Percentiles rank a stretch among this genome's conserved stretches.
Evolutionary conservation across 768 basidiomycete genomes (phyloP).

Genomic region (Leccinum rimulosum): DNA sequence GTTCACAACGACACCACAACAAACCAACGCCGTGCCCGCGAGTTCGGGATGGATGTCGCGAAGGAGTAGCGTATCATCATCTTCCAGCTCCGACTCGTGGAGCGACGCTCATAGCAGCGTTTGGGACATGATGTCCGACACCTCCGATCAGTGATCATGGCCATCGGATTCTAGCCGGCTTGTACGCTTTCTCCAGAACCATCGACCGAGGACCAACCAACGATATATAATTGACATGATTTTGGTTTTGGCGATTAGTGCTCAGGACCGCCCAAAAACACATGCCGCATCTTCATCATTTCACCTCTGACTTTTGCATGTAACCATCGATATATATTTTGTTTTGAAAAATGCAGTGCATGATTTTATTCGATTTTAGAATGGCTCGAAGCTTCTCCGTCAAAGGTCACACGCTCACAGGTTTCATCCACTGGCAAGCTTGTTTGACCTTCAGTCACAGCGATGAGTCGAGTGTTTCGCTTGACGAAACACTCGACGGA

Average conservation of each 20-base stretch:
- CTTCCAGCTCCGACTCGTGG: constrained; percentile 23
- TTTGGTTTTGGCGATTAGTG: background rate
- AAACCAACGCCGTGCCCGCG: background rate
- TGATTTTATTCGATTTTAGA: background rate
- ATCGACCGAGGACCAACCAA: background rate
- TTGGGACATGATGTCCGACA: constrained; percentile 27
- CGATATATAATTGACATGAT: background rate
- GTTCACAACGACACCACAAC: background rate
- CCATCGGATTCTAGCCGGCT: background rate
- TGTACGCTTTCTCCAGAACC: background rate
- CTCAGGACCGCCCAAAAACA: background rate
- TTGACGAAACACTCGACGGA: background rate
- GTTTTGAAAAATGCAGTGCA: background rate
- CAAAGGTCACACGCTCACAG: background rate
- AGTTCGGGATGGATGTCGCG: constrained; percentile 3
- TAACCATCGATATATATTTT: background rate
- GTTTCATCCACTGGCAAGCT: background rate
- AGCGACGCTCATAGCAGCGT: constrained; percentile 27
- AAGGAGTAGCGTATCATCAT: constrained; percentile 17
- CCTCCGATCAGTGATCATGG: constrained; percentile 1
- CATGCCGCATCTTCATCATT: background rate
- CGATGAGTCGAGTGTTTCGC: background rate
- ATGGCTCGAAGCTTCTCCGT: background rate
- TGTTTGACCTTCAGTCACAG: background rate
- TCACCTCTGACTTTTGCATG: constrained; percentile 2